These are phyloP conservation scores for Arthrobotrys sphaeroides DNA, from an alignment of 2,329 filamentous ascomycete species.

Conservation along the genomic window DNA sequence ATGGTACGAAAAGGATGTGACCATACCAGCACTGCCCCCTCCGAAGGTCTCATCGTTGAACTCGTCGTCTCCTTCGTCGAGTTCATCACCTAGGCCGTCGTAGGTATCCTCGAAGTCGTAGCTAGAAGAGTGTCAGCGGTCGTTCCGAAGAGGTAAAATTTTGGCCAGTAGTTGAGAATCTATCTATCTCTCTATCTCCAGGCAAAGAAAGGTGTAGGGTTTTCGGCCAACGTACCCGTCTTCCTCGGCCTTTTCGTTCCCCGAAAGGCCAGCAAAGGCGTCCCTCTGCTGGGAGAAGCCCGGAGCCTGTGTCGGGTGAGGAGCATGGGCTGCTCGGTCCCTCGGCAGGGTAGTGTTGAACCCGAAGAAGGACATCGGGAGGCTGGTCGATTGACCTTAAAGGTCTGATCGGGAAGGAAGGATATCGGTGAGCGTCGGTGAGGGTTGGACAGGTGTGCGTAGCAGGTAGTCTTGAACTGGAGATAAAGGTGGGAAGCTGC, in stretches of 20 bases:
- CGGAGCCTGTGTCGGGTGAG: slow-evolving; percentile 67
- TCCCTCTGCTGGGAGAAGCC: slow-evolving; percentile 86
- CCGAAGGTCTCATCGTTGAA: slow-evolving; percentile 98
- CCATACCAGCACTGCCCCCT: slow-evolving; percentile 64
- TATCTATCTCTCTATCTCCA: too few relatives aligned
- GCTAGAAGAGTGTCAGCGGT: slow-evolving; percentile 62
- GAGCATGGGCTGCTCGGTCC: slow-evolving; percentile 70
- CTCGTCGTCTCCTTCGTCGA: slow-evolving; percentile 90
- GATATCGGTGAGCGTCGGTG: background rate
- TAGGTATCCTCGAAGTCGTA: slow-evolving; percentile 97
- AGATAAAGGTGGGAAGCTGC: background rate
- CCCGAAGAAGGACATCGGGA: slow-evolving; percentile 87
- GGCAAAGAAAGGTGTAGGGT: too few relatives aligned
- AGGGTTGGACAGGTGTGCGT: too few relatives aligned
- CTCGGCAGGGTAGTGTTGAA: slow-evolving; percentile 73
- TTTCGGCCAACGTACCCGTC: slow-evolving; percentile 16
- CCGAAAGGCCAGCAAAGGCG: slow-evolving; percentile 84
- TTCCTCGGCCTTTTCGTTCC: slow-evolving; percentile 71
- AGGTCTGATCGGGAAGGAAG: background rate
- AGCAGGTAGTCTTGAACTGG: slow-evolving; percentile 1
- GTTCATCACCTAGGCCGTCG: slow-evolving; percentile 87
- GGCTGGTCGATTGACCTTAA: slow-evolving; percentile 14
- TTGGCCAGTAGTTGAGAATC: slow-evolving; percentile 44
- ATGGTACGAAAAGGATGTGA: background rate
- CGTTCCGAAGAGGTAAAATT: background rate